A percentile compares a stretch with the other conserved stretches of the same genome.
Evolutionary conservation across 225 moss, liverwort and hornwort genomes (phyloP).

Genomic region (Rhytidiadelphus loreus): DNA sequence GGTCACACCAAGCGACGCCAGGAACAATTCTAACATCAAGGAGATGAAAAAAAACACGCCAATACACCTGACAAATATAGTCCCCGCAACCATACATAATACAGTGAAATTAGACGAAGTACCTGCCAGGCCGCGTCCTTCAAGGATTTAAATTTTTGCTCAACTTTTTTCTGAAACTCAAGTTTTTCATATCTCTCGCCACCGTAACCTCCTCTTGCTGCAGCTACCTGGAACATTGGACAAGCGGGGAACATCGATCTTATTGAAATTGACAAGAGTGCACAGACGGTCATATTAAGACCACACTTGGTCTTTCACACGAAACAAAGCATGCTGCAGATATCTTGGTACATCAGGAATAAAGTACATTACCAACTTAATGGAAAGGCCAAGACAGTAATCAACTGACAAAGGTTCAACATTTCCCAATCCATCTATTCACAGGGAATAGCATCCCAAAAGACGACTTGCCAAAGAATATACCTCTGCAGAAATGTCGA

Average conservation of each 20-base stretch:
- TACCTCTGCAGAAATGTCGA: conserved; percentile 86
- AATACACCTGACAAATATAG: not conserved
- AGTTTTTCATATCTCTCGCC: conserved; percentile 87
- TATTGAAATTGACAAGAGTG: not conserved
- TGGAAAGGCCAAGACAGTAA: not conserved
- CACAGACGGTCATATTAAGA: not conserved
- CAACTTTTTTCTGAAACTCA: conserved; percentile 77
- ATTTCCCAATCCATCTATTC: not conserved
- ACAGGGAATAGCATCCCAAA: not conserved
- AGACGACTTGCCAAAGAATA: not conserved
- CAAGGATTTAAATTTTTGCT: conserved; percentile 49
- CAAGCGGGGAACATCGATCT: not conserved
- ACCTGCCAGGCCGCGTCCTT: conserved; percentile 81
- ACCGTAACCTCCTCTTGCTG: conserved; percentile 81
- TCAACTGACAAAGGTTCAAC: not conserved
- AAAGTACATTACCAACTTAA: not conserved
- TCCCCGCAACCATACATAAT: not conserved
- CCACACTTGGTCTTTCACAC: not conserved
- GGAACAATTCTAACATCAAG: not conserved
- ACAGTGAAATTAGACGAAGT: not conserved
- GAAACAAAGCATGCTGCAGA: not conserved
- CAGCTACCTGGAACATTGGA: conserved; percentile 45
- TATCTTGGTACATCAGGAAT: not conserved
- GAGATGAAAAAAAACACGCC: not conserved
- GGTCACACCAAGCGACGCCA: not conserved